phyloP scores from a whole-genome alignment of 805 yeast genomes.

The Starmera quercuum region DNA sequence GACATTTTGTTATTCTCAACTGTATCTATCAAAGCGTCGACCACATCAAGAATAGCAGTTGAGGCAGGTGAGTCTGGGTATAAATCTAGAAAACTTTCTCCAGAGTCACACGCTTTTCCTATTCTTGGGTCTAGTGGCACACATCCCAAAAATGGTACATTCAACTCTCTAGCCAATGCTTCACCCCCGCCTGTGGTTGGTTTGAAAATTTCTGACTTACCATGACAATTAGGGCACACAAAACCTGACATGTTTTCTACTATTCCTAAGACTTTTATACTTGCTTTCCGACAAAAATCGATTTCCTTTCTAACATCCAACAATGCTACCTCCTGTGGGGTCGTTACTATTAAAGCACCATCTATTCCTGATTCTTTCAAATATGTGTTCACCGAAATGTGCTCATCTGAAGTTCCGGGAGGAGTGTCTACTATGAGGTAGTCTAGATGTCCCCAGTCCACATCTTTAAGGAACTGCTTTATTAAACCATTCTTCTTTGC shows the following conservation, averaged over 20 bases:
- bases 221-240: constrained; percentile 92
- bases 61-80: constrained; percentile 94
- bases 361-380: constrained; percentile 87
- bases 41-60: constrained; percentile 76
- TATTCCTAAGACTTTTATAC: constrained; percentile 75
- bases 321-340: constrained; percentile 96
- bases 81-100: constrained; percentile 73
- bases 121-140: constrained; percentile 96
- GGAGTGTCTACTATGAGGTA: constrained; percentile 93
- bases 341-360: constrained; percentile 91
- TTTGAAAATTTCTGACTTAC: constrained; percentile 81
- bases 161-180: constrained; percentile 71
- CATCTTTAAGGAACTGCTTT: constrained; percentile 89
- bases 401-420: constrained; percentile 98
- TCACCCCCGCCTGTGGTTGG: constrained; percentile 98
- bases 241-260: constrained; percentile 99
- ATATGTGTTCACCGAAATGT: constrained; percentile 80
- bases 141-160: constrained; percentile 75
- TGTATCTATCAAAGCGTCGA: constrained; percentile 58
- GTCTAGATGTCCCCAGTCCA: constrained; percentile 88
- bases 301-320: constrained; percentile 94
- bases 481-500: constrained; percentile 91
- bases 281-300: constrained; percentile 89
- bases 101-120: constrained; percentile 81
- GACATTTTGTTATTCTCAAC: constrained; percentile 25